These are phyloP conservation scores for Hypoxylon sp. DNA, from an alignment of 2,329 filamentous ascomycete genomes.

Conservation along the genomic window DNA sequence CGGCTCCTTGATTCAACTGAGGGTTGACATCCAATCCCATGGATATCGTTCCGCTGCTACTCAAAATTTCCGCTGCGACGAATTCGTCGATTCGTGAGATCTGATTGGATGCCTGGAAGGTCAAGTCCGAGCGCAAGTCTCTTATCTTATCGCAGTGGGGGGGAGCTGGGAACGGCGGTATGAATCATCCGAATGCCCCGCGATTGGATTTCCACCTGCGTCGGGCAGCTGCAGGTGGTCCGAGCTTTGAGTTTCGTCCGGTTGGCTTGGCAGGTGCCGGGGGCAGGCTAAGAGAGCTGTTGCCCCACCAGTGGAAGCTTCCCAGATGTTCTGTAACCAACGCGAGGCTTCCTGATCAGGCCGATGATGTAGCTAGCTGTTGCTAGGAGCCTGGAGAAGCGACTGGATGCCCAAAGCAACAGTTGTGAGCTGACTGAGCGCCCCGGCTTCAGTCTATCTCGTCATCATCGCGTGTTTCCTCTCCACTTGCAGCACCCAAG, in stretches of 20 bases:
- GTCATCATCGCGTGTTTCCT: conserved; percentile 41
- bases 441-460: conserved; percentile 20
- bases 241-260: conserved; percentile 23
- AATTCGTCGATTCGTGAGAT: not conserved
- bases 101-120: conserved; percentile 2
- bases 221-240: too few relatives aligned
- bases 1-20: conserved; percentile 23
- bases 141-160: not conserved
- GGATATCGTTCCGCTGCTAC: not conserved
- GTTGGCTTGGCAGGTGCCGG: conserved; percentile 20
- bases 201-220: too few relatives aligned
- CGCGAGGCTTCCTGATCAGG: conserved; percentile 43
- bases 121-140: not conserved
- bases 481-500: conserved; percentile 32
- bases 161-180: not conserved
- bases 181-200: conserved; percentile 22
- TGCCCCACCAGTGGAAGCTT: conserved; percentile 40
- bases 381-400: conserved; percentile 15
- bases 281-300: not conserved
- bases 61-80: conserved; percentile 31
- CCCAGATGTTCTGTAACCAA: conserved; percentile 39
- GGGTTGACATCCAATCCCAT: conserved; percentile 19
- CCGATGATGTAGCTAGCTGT: conserved; percentile 45
- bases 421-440: conserved; percentile 28
- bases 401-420: conserved; percentile 13